Percentiles rank a stretch among this genome's conserved stretches.
phyloP scores from a whole-genome alignment of 2,329 filamentous ascomycete genomes.

The Aureobasidium mangrovei region DNA sequence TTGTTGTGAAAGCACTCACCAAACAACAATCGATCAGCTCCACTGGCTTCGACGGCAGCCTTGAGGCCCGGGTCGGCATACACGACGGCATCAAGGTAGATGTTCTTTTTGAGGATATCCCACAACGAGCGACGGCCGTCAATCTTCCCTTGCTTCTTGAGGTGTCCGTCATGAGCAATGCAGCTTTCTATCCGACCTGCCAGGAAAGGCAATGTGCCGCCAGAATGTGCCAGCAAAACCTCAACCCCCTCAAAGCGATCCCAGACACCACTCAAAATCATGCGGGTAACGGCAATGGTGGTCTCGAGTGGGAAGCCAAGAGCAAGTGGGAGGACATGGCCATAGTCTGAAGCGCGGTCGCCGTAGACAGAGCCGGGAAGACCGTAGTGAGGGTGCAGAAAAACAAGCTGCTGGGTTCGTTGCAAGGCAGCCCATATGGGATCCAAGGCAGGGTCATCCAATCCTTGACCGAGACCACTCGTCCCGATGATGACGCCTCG shows the following conservation, averaged over 20 bases:
- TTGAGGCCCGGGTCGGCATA: slow-evolving; percentile 67
- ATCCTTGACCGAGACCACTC: slow-evolving; percentile 65
- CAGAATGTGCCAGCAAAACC: slow-evolving; percentile 78
- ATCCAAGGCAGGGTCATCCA: slow-evolving; percentile 68
- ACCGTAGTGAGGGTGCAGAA: slow-evolving; percentile 88
- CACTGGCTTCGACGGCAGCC: slow-evolving; percentile 59
- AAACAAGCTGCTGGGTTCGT: slow-evolving; percentile 56
- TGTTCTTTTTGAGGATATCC: slow-evolving; percentile 62
- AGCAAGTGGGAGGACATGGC: slow-evolving; percentile 77
- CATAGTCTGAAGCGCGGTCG: slow-evolving; percentile 59
- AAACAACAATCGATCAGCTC: slow-evolving; percentile 65
- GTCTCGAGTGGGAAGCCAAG: slow-evolving; percentile 89
- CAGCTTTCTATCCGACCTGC: slow-evolving; percentile 85
- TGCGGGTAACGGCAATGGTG: slow-evolving; percentile 77
- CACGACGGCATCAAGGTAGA: slow-evolving; percentile 81
- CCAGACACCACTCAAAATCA: slow-evolving; percentile 81
- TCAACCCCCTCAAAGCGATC: slow-evolving; percentile 61
- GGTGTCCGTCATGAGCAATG: slow-evolving; percentile 69
- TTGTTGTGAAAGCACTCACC: slow-evolving; percentile 34
- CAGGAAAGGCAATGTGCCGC: slow-evolving; percentile 79
- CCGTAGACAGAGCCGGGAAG: slow-evolving; percentile 75
- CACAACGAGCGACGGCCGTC: slow-evolving; percentile 50
- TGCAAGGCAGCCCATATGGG: slow-evolving; percentile 65
- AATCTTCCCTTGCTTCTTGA: slow-evolving; percentile 55
- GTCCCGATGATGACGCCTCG: slow-evolving; percentile 86